Conservation (phyloP, 768 basidiomycete genomes). For the Tylopilus plumbeoviolaceoides region DNA sequence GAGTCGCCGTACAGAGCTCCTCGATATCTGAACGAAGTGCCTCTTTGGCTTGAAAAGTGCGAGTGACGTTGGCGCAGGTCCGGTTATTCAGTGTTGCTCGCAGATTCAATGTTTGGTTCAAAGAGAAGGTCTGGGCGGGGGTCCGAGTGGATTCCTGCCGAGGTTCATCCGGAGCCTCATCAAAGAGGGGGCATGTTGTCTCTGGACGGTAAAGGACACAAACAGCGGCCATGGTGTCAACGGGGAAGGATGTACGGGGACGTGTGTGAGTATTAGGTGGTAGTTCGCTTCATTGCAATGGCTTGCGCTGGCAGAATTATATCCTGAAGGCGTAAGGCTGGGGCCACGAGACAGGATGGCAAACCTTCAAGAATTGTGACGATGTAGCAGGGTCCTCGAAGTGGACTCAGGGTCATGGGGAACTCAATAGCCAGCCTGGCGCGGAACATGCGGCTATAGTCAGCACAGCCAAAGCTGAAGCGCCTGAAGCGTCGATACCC, state of each 20-base stretch:
- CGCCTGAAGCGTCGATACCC: too few species aligned
- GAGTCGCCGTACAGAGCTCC: constrained; percentile 10
- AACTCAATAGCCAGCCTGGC: background rate
- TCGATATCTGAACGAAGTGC: constrained; percentile 16
- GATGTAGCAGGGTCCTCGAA: background rate
- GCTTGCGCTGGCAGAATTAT: constrained; percentile 4
- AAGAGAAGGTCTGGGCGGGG: background rate
- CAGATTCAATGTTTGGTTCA: background rate
- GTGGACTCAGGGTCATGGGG: too few species aligned
- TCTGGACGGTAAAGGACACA: background rate
- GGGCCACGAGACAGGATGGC: background rate
- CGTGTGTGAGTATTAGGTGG: background rate
- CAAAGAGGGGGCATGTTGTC: background rate
- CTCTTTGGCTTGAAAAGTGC: constrained; percentile 9
- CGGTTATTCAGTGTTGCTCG: background rate
- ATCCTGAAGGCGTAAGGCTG: background rate
- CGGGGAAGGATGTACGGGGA: too few species aligned
- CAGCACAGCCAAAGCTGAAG: too few species aligned
- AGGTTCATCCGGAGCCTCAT: background rate
- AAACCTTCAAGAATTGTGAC: constrained; percentile 10
- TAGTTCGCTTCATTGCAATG: background rate
- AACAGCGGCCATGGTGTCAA: constrained; percentile 6
- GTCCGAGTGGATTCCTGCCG: background rate
- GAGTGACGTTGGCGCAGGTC: background rate
- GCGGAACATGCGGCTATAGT: background rate